phyloP scores from a whole-genome alignment of 176 grass and related monocot species.

The Carex cristatella region DNA sequence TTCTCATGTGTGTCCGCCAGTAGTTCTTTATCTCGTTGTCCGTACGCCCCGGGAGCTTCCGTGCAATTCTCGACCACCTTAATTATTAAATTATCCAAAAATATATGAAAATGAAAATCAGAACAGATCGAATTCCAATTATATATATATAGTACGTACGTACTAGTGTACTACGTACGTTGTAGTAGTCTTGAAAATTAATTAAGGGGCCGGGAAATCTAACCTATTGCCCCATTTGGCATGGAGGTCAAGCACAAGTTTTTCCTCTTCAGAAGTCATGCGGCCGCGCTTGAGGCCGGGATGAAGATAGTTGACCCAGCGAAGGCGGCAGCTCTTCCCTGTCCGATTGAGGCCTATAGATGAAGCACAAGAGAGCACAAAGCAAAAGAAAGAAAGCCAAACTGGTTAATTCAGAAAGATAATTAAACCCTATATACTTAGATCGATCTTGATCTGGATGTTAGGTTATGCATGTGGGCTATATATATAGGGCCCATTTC shows the following conservation, averaged over 20 bases:
- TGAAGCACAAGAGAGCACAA: background rate
- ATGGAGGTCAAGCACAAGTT: slow-evolving; percentile 67
- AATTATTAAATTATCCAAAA: background rate
- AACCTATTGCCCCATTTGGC: slow-evolving; percentile 68
- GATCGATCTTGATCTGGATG: slow-evolving; percentile 15
- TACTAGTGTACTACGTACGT: no score
- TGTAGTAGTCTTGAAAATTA: no score
- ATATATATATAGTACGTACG: no score
- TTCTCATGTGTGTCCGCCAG: slow-evolving; percentile 87
- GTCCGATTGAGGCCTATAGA: slow-evolving; percentile 75
- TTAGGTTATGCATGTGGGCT: slow-evolving; percentile 14
- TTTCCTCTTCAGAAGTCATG: slow-evolving; percentile 85
- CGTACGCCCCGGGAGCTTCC: slow-evolving; percentile 83
- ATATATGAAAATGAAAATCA: background rate
- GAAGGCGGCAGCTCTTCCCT: slow-evolving; percentile 82
- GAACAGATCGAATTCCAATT: no score
- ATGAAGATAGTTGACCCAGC: slow-evolving; percentile 92
- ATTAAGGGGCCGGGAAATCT: background rate
- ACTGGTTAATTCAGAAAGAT: background rate
- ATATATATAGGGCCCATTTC: slow-evolving; percentile 15
- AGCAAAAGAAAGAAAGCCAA: slow-evolving; percentile 23
- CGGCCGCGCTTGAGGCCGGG: slow-evolving; percentile 70
- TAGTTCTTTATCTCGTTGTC: slow-evolving; percentile 99
- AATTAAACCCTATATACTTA: slow-evolving; percentile 2
- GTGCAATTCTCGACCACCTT: slow-evolving; percentile 85